These are phyloP conservation scores for Phytophthora fragariae DNA, from an alignment of 352 stramenopile species.

Conservation along the genomic window DNA sequence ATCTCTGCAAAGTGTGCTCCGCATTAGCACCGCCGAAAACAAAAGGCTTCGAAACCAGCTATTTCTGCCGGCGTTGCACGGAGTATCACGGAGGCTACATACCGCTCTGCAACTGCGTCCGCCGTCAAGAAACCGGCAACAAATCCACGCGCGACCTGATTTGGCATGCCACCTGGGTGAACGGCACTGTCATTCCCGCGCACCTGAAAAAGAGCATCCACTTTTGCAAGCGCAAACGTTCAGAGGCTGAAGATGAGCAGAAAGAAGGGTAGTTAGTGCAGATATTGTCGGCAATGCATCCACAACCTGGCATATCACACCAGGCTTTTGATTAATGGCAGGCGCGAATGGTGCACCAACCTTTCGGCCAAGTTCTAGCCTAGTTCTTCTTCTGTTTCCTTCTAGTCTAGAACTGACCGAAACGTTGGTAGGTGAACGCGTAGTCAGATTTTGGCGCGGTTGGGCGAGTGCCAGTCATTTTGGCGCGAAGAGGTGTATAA, in stretches of 20 bases:
- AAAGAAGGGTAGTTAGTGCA: background rate
- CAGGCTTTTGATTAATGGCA: no score
- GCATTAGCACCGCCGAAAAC: no score
- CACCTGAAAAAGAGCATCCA: conserved; percentile 5
- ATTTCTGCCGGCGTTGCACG: no score
- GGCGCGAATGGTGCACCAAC: no score
- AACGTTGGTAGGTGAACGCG: background rate
- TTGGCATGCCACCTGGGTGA: conserved; percentile 5
- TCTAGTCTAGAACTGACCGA: background rate
- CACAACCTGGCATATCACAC: no score
- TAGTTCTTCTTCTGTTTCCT: background rate
- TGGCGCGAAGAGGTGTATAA: background rate
- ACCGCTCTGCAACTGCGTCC: conserved; percentile 12
- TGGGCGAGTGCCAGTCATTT: background rate
- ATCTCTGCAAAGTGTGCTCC: no score
- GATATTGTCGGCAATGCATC: no score
- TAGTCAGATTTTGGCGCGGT: no score
- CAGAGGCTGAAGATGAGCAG: background rate
- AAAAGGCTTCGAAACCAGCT: no score
- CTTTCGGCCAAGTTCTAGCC: background rate
- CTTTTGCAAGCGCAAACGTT: conserved; percentile 5
- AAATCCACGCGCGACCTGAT: conserved; percentile 8
- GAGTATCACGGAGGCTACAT: no score
- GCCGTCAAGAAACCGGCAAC: conserved; percentile 10
- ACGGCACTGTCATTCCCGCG: background rate